These are phyloP conservation scores for Crithidia mellificae DNA, from an alignment of 208 protist genomes.

Conservation along the genomic window DNA sequence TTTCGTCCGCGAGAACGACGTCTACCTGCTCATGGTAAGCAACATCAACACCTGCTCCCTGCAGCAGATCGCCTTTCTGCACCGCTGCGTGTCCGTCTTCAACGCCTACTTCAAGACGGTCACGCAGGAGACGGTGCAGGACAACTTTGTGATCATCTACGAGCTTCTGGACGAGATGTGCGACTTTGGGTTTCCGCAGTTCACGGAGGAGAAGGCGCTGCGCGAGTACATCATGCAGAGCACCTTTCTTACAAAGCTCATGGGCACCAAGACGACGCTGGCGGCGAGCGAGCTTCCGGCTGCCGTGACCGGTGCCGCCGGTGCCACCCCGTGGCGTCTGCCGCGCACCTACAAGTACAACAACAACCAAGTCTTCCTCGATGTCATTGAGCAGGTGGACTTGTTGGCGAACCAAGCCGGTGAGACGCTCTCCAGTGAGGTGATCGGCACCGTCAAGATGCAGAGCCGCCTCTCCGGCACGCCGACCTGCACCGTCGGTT, in stretches of 20 bases:
- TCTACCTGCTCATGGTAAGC: constrained; percentile 95
- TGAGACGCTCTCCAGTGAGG: constrained; percentile 94
- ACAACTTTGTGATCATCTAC: constrained; percentile 99
- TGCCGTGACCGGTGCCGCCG: constrained; percentile 93
- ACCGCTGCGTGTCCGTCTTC: constrained; percentile 90
- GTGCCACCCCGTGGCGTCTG: constrained; percentile 94
- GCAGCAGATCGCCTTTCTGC: constrained; percentile 95
- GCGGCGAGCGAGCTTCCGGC: constrained; percentile 42
- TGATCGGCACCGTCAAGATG: constrained; percentile 95
- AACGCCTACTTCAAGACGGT: constrained; percentile 95
- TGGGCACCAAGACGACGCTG: constrained; percentile 45
- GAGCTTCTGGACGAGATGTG: constrained; percentile 99
- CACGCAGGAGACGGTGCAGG: constrained; percentile 94
- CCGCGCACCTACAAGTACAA: constrained; percentile 96
- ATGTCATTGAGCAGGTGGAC: constrained; percentile 98
- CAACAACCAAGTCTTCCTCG: constrained; percentile 98
- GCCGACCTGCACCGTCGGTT: constrained; percentile 97
- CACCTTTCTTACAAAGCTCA: constrained; percentile 46
- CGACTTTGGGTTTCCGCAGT: constrained; percentile 99
- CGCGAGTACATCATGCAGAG: constrained; percentile 97
- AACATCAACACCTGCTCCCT: constrained; percentile 95
- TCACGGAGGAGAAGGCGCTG: constrained; percentile 93
- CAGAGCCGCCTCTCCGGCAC: constrained; percentile 97
- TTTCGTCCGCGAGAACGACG: constrained; percentile 95
- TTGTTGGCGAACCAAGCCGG: constrained; percentile 94